Evolutionary conservation across 202 grass and related monocot genomes (phyloP), one percentile per base, ranked within the genome.

Genomic region (Thinopyrum obtusiflorum): DNA sequence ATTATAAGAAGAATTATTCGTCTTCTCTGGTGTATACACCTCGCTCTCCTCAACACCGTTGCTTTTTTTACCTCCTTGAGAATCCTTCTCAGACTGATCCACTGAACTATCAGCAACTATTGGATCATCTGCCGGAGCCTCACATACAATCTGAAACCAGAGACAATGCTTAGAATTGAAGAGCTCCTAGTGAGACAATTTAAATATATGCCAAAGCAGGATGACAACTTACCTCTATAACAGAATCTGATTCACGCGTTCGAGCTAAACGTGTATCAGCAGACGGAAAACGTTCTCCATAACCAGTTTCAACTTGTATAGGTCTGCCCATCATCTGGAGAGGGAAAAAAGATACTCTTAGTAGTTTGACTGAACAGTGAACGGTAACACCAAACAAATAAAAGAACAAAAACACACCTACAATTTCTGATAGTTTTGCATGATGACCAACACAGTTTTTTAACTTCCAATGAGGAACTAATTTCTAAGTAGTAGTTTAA

Each of bases 261-360:
- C 97, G 88, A 65, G 82, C 87, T 49, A 80, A 49, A 55, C 97
- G 93, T 11, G 92, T 94, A 89, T 99, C 97, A 85, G 89, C 89
- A 85, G 97, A 93, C 28, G 97, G 94, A 86, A 94, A 80, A 24
- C 97, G 93, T 63, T 99, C 97, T 49, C 85, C 83, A 31, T 86
- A 89, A 77, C 90, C 82, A 87, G 87, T 91, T 88, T 97, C 97
- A 65, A 99, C 97, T 81, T 94, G 92, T 90, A 99, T 99, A 42
- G 97, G 92, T 84, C 97, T 97, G 53, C 97, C 97, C 72, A 90
- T 94, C 88, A 92, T 89, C 93, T 94, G 88, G 64, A 65, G 74
- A 88, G 75, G 55, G 55, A 10, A 36, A 46, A 92, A 90, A 60
- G 17, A 46, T 40, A 36, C 10, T 26, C 71, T 74, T 49, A 74